Conservation (phyloP, 768 basidiomycete species). For the Infundibulicybe gibba region DNA sequence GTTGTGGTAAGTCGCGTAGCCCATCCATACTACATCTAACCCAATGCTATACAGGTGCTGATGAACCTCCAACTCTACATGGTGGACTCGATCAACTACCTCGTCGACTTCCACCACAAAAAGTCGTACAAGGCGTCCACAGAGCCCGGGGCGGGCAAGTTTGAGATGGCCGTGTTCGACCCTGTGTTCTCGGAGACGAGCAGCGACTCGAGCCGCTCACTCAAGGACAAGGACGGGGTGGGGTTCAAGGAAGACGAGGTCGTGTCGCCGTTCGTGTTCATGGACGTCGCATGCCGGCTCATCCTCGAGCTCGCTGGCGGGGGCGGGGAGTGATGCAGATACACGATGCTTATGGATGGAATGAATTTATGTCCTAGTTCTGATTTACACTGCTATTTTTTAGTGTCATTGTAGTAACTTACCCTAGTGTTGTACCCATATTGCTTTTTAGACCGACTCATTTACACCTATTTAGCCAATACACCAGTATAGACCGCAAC, state of each 20-base stretch:
- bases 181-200: slow-evolving; percentile 44
- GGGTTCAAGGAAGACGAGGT: slow-evolving; percentile 55
- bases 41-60: slow-evolving; percentile 53
- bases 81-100: slow-evolving; percentile 93
- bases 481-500: too few relatives aligned
- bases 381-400: too few relatives aligned
- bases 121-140: slow-evolving; percentile 82
- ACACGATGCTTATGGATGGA: too few relatives aligned
- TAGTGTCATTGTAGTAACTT: too few relatives aligned
- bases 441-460: too few relatives aligned
- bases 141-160: slow-evolving; percentile 65
- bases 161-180: slow-evolving; percentile 60
- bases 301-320: slow-evolving; percentile 90
- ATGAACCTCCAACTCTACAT: slow-evolving; percentile 98
- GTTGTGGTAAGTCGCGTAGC: slow-evolving; percentile 67
- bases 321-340: slow-evolving; percentile 23
- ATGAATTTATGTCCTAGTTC: too few relatives aligned
- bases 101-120: slow-evolving; percentile 98
- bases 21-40: background rate
- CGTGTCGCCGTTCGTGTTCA: slow-evolving; percentile 89
- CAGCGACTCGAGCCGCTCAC: slow-evolving; percentile 54
- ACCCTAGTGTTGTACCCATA: too few relatives aligned
- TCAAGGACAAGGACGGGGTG: slow-evolving; percentile 48
- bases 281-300: slow-evolving; percentile 92
- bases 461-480: too few relatives aligned